Evolutionary conservation across 1,284 basidiomycete genomes (phyloP), one percentile per base, ranked within the genome.

Genomic region (Exobasidium cylindrosporum): DNA sequence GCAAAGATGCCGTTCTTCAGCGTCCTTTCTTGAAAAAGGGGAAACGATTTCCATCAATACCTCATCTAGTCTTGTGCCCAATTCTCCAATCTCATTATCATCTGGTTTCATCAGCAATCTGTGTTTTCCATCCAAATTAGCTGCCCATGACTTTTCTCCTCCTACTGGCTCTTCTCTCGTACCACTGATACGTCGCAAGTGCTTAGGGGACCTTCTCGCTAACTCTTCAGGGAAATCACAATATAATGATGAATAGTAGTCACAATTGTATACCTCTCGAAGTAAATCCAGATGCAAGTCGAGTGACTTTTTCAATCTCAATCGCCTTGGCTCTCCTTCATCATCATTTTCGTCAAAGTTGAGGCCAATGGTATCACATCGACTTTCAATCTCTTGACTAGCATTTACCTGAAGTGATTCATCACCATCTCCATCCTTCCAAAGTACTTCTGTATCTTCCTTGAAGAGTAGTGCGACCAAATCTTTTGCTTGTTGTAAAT

Each of bases 191-290:
- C 26, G 47, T 44, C 54, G 44, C 17, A 62, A 31, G 40, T 59
- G 35, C 35, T 32, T 31, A 17, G 46, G 60, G 2, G 35, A 23
- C 17, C 55, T 32, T 10, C 76, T 71, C 29, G 69, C 56, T 0
- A 78, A 72, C 58, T 78, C 76, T 32, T 78, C 75, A 17, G 69
- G 64, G 53, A 73, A 78, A 54, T 78, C 76, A 59, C 72, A 73
- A 3, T 68, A 55, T 43, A 69, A 63, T 53, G 67, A 66, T n/a
- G 70, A 64, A 63, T 78, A 78, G 61, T 78, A 78, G 64, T 77
- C 74, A 57, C 67, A 72, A 54, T 77, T 66, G 54, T 73, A 78
- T 17, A 76, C 75, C 29, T 63, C 59, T 26, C 76, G 72, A 29
- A 78, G 61, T 32, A 72, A 54, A 50, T 78, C 76, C 21, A 78